Evolutionary conservation across 805 yeast species (phyloP), one percentile per base, ranked within the genome.

Genomic region (Wickerhamiella qilinensis): DNA sequence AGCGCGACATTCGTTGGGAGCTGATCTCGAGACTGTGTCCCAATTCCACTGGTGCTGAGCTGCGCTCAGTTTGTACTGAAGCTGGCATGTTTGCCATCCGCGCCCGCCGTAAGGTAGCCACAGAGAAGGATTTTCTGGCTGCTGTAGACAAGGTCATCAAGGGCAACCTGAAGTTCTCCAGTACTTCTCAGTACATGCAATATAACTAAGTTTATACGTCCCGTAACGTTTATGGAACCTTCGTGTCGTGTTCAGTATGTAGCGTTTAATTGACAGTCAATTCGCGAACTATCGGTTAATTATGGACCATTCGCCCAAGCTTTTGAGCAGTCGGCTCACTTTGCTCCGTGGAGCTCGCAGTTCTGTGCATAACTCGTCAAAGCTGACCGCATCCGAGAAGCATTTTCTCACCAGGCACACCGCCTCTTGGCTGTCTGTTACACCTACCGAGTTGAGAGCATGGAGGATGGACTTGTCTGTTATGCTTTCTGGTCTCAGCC

Each of bases 1-100:
- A 91, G 61, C 77, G 94, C 56, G 93, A 84, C 52, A 91, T 91
- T 42, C 77, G 98, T 62, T 91, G 99, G 99, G 98, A 91, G 64
- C 71, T 91, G 54, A 91, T 91, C 54, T 86, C 97, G 17, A 73
- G 99, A 57, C 68, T 91, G 55, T 91, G 98, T 65, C 98, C 98
- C 44, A 91, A 93, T 58, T 80, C 94, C 16, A 91, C 98, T 1
- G 99, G 99, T 60, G 99, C 99, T 3, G 98, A 91, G 65, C 69
- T 91, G 52, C 77, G 98, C 57, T 88, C 97, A 5, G 98, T 91
- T 15, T 91, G 98, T 61, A 91, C 98, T 1, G 99, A 91, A 61
- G 98, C 98, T 3, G 99, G 99, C 53, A 91, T 91, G 98, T 91
- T 86, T 68, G 98, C 99, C 33, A 91, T 91, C 40, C 75, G 99